Base-by-base conservation (phyloP, 78 protist genomes). In the Mantamonas sphyraenae region DNA sequence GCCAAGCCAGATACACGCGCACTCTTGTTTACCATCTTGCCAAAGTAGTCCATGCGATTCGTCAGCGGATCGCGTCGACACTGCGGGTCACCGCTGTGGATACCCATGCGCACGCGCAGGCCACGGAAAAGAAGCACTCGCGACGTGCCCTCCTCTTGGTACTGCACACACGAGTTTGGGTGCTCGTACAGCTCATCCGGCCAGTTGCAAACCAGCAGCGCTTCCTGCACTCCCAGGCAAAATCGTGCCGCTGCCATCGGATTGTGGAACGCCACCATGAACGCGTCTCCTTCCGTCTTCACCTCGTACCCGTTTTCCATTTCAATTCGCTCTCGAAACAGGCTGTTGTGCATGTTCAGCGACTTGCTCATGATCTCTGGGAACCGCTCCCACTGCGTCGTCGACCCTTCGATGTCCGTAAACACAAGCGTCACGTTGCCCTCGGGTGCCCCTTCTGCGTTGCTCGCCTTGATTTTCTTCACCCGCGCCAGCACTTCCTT, bases 51-150 rank as follows among this genome's bases (percentile, higher is more conserved):
- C 66, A 71, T 58, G 22, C 85, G 64, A 24, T 71, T 71, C 3
- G 81, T 70, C 20, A 45, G 39, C 17, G 84, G 78, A 42, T 84
- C 80, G 12, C 14, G 43, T 61, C 51, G 70, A 37, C 68, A 55
- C 22, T 67, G 38, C 22, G 90, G 79, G 30, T 1, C 0, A 17
- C 90, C 84, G 35, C 16, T n/a, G 60, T 84, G 84, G 34, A 79
- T 39, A 16, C 90, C 90, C 90, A 84, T 84, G 16, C 85, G 74
- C 64, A 84, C 85, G 14, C 79, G n/a, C 64, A 76, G 42, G 26
- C 90, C 90, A 12, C 71, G 30, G 60, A 72, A 78, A 35, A 83
- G n/a, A n/a, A n/a, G n/a, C n/a, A n/a, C n/a, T n/a, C n/a, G n/a
- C n/a, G n/a, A n/a, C n/a, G n/a, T n/a, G n/a, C n/a, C n/a, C n/a